Evolutionary conservation across 805 yeast genomes (phyloP).

Genomic region (Schwanniomyces polymorphus): DNA sequence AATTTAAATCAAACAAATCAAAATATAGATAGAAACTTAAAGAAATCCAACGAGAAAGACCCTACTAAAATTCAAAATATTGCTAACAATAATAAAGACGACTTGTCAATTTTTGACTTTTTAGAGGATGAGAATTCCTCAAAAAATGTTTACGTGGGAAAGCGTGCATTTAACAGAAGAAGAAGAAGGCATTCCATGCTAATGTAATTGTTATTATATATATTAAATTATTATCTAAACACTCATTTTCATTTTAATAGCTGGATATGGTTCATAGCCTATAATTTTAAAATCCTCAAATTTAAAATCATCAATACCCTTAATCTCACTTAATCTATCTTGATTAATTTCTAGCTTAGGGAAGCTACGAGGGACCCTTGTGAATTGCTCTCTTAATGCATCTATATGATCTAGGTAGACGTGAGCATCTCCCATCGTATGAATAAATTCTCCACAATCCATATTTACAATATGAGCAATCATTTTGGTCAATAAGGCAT

Average conservation of each 20-base stretch:
- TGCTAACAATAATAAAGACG: constrained; percentile 10
- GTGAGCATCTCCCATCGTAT: constrained; percentile 96
- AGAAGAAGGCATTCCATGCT: constrained; percentile 9
- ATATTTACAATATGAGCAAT: constrained; percentile 92
- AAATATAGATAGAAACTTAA: neutral
- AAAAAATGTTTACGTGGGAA: constrained; percentile 1
- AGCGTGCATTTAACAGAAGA: neutral
- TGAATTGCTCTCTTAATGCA: constrained; percentile 78
- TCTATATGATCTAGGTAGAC: constrained; percentile 92
- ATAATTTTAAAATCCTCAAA: constrained; percentile 84
- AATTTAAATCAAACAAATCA: constrained; percentile 25
- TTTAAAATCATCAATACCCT: constrained; percentile 79
- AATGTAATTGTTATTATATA: neutral
- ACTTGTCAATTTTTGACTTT: constrained; percentile 43
- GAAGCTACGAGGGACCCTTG: constrained; percentile 73
- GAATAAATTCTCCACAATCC: constrained; percentile 95
- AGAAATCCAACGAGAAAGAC: neutral
- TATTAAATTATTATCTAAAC: constrained; percentile 48
- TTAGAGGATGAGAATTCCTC: constrained; percentile 20
- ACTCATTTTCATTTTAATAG: constrained; percentile 96
- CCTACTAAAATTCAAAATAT: neutral
- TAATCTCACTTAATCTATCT: constrained; percentile 45
- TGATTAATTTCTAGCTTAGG: constrained; percentile 77
- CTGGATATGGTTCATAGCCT: constrained; percentile 77
- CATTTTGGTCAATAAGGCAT: constrained; percentile 90